Percentiles rank a stretch among this genome's conserved stretches.
phyloP scores from a whole-genome alignment of 345 rosid species.

The Camelina laxa region DNA sequence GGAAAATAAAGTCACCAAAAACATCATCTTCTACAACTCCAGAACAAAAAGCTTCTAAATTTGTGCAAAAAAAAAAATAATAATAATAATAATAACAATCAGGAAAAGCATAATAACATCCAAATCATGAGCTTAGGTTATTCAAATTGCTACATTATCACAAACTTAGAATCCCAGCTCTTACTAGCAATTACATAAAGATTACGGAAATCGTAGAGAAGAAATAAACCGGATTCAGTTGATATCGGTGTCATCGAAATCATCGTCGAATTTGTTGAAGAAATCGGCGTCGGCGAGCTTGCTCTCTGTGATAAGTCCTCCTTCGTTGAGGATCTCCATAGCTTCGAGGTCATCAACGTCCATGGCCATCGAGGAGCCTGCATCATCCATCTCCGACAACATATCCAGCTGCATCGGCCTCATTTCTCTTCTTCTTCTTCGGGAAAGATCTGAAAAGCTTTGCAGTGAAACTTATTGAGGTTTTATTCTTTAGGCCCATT shows the following conservation, averaged over 20 bases:
- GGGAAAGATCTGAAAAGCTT: not conserved
- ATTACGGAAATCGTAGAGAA: not conserved
- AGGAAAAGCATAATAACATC: not conserved
- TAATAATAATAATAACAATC: not conserved
- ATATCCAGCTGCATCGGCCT: slow-evolving; percentile 76
- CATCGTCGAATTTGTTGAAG: slow-evolving; percentile 89
- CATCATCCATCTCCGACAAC: slow-evolving; percentile 75
- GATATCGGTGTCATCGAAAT: slow-evolving; percentile 89
- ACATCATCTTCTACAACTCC: not conserved
- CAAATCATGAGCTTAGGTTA: not conserved
- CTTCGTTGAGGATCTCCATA: slow-evolving; percentile 69
- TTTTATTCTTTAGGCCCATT: not conserved
- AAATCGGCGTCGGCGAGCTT: slow-evolving; percentile 86
- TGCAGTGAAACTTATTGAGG: not conserved
- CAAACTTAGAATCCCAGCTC: too few species aligned
- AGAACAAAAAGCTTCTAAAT: not conserved
- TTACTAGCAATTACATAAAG: not conserved
- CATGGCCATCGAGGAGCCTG: slow-evolving; percentile 77
- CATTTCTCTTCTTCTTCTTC: slow-evolving; percentile 44
- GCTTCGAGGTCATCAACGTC: slow-evolving; percentile 87
- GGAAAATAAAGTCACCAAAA: not conserved
- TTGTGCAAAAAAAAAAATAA: too few species aligned
- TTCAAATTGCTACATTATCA: not conserved
- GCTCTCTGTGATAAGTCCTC: slow-evolving; percentile 68
- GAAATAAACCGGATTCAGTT: slow-evolving; percentile 48